A percentile compares a stretch with the other conserved stretches of the same genome.
Evolutionary conservation across 352 stramenopile species (phyloP).

Genomic region (Pythium dissimile): DNA sequence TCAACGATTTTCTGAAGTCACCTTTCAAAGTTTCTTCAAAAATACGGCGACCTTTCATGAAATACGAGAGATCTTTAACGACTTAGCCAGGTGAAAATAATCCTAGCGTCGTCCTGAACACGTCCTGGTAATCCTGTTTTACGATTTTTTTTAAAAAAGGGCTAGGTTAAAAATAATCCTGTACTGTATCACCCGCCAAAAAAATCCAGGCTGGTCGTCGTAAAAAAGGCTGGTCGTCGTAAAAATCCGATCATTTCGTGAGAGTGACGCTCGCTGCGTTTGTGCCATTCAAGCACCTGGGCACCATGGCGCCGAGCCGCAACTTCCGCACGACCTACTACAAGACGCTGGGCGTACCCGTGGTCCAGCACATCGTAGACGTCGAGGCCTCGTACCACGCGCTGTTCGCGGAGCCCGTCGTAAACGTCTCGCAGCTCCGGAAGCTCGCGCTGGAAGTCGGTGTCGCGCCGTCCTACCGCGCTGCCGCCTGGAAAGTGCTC

Average conservation of each 20-base stretch:
- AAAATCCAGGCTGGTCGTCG: neutral
- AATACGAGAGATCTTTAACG: neutral
- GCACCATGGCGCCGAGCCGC: conserved; percentile 53
- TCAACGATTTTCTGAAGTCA: too few relatives aligned
- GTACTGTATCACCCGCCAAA: neutral
- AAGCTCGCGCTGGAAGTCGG: conserved; percentile 78
- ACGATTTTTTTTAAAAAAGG: neutral
- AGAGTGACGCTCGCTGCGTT: conserved; percentile 4
- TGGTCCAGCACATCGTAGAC: conserved; percentile 82
- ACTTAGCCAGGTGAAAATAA: neutral
- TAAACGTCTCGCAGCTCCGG: conserved; percentile 65
- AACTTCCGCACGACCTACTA: conserved; percentile 88
- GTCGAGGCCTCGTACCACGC: conserved; percentile 71
- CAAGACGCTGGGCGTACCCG: conserved; percentile 82
- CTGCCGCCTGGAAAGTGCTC: conserved; percentile 59
- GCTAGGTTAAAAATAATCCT: neutral
- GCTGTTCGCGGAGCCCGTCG: conserved; percentile 45
- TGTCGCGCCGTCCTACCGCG: conserved; percentile 48
- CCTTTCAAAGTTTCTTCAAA: too few relatives aligned
- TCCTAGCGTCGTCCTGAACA: neutral
- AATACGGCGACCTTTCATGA: too few relatives aligned
- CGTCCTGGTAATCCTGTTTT: neutral
- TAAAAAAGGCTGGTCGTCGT: conserved; percentile 4
- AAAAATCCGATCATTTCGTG: conserved; percentile 2
- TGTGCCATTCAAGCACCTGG: neutral